Evolutionary conservation across 192 early-diverging fungal species (phyloP), one percentile per base, ranked within the genome.

Genomic region (Piromyces sp.): DNA sequence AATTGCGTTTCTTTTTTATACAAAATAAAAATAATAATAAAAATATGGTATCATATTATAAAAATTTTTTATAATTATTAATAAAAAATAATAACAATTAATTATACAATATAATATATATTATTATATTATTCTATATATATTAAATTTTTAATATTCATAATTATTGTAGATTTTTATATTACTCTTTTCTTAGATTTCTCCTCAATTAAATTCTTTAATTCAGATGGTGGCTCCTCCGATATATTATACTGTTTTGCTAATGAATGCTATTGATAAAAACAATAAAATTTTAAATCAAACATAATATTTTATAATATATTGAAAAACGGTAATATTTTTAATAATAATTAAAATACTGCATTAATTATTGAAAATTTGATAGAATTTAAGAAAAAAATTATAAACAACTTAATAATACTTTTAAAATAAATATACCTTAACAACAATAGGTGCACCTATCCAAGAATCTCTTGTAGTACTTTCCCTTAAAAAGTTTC

Each of bases 381-480:
- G n/a, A n/a, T n/a, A n/a, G n/a, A n/a, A n/a, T n/a, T n/a, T n/a
- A n/a, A n/a, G n/a, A n/a, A n/a, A n/a, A n/a, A n/a, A n/a, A n/a
- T n/a, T n/a, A n/a, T n/a, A n/a, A n/a, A n/a, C n/a, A n/a, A n/a
- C n/a, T n/a, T n/a, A n/a, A n/a, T n/a, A n/a, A n/a, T n/a, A n/a
- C n/a, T n/a, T n/a, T n/a, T n/a, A n/a, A n/a, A n/a, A n/a, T 33
- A 33, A 6, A 33, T 33, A 33, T 33, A 92, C 93, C 86, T 90
- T 88, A 33, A 95, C 87, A 15, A 91, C 79, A 91, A 92, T 93
- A 15, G 93, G 93, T n/a, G 93, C 91, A 31, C 91, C 92, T 40
- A 91, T 82, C 85, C 92, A 94, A 26, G 84, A 84, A 58, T 94
- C 94, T 80, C 90, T 93, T 11, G 86, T 85, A 7, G 87, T 79